A percentile compares a stretch with the other conserved stretches of the same genome.
These are phyloP conservation scores for Globisporangium camurandrum DNA, from an alignment of 352 stramenopile species.

Conservation along the genomic window DNA sequence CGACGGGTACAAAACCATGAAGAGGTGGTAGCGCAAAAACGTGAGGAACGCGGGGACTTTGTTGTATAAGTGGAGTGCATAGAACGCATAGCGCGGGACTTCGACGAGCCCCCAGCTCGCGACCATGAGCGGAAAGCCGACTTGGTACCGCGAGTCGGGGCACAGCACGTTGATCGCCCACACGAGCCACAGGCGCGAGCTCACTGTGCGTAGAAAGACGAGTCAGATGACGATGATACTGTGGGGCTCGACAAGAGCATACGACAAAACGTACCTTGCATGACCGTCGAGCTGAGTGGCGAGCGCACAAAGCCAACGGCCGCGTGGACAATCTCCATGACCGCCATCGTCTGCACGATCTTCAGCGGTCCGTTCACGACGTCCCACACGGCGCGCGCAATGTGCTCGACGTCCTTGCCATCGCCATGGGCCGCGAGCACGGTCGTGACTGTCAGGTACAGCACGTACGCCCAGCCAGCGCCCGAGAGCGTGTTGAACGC, in stretches of 20 bases:
- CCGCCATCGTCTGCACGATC: constrained; percentile 90
- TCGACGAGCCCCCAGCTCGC: constrained; percentile 84
- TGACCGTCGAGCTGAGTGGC: constrained; percentile 89
- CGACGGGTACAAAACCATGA: constrained; percentile 97
- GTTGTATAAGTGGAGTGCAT: constrained; percentile 91
- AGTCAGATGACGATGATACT: constrained; percentile 39
- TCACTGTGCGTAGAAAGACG: constrained; percentile 35
- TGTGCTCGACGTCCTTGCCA: constrained; percentile 42
- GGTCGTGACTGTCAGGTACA: constrained; percentile 51
- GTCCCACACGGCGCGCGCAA: constrained; percentile 47
- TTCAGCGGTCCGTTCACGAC: constrained; percentile 53
- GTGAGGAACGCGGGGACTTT: constrained; percentile 94
- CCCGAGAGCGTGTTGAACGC: constrained; percentile 66
- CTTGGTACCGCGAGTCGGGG: constrained; percentile 66
- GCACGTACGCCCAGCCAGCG: constrained; percentile 64
- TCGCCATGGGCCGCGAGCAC: constrained; percentile 31
- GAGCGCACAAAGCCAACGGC: constrained; percentile 93
- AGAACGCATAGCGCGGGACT: constrained; percentile 97
- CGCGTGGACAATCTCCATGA: constrained; percentile 96
- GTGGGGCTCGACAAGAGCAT: too few relatives aligned
- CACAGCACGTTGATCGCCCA: constrained; percentile 92
- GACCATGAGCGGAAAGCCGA: constrained; percentile 85
- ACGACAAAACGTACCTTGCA: constrained; percentile 54
- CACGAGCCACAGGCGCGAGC: constrained; percentile 89
- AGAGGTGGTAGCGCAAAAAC: constrained; percentile 97